Conservation (phyloP, 2,329 filamentous ascomycete genomes). For the Rutstroemia sp. region DNA sequence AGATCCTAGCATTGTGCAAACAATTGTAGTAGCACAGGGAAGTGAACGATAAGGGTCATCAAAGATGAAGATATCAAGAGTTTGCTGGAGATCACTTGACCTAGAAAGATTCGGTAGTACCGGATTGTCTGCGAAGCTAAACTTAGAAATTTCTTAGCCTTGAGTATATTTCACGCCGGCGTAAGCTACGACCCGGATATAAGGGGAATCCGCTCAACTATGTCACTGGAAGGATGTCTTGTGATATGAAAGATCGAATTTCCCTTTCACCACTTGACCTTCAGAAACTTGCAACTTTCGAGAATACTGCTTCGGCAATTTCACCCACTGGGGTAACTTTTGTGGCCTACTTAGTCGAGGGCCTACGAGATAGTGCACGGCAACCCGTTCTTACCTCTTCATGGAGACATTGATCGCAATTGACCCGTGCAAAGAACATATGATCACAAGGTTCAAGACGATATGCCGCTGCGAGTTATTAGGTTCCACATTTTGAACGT, state of each 20-base stretch:
- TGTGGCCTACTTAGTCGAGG: background rate
- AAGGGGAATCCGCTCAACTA: background rate
- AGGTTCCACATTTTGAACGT: background rate
- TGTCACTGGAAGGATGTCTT: background rate
- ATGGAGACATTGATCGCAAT: background rate
- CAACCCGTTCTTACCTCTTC: background rate
- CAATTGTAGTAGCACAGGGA: background rate
- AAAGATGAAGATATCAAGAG: background rate
- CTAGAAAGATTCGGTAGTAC: background rate
- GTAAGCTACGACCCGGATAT: background rate
- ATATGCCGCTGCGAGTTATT: background rate
- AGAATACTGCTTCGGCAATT: background rate
- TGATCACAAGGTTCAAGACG: background rate
- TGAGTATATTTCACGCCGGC: background rate
- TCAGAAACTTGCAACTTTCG: background rate
- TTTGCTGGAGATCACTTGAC: background rate
- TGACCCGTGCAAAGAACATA: slow-evolving; percentile 7
- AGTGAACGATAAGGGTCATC: no score
- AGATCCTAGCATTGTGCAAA: background rate
- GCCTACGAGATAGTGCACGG: background rate
- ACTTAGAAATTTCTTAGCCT: background rate
- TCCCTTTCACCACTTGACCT: slow-evolving; percentile 1
- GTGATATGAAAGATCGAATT: background rate
- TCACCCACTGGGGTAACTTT: background rate
- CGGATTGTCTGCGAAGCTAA: background rate